Evolutionary conservation across 805 yeast species (phyloP), one percentile per base, ranked within the genome.

Genomic region (Candida xiaguanensis): DNA sequence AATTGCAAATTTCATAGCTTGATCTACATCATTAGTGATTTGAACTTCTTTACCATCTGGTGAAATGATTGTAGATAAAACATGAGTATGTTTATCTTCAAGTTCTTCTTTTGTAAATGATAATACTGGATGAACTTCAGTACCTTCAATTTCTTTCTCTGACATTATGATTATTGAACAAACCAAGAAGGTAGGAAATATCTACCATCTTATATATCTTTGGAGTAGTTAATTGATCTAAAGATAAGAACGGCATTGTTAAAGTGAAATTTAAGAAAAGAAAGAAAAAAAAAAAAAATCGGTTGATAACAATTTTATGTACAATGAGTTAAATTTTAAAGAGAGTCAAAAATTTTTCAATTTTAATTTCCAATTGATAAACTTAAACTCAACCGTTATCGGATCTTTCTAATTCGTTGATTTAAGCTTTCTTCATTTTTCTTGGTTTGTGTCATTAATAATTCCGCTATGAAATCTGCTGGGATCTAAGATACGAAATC

Each of bases 11-110:
- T 53, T 48, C 61, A 67, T 58, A 22, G 69, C 72, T 27, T 55
- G 61, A 48, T 70, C 75, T 6, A 63, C 71, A 47, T 64, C 65
- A 2, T 52, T 56, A 5, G 61, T 51, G 30, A 63, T 51, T 7
- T 54, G 40, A 14, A 65, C 54, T 13, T 41, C 32, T 18, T 55
- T 49, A 8, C 61, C 60, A 29, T 31, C 28, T 15, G 54, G 54
- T 1, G 58, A 54, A 17, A 48, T 36, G 18, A 54, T 37, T 2
- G 39, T 30, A 3, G 44, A 36, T 18, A 46, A 24, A 8, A 40
- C 40, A 26, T 40, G 34, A n/a, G 17, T 27, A 14, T 40, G 9
- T 13, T 25, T 34, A 14, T 39, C 32, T 4, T 24, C 28, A 11
- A 39, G 24, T 8, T 34, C 41, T 7, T 43, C 45, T 25, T 40